Evolutionary conservation across 106 monocot species (phyloP).

Genomic region (Dendrobium huoshanense): DNA sequence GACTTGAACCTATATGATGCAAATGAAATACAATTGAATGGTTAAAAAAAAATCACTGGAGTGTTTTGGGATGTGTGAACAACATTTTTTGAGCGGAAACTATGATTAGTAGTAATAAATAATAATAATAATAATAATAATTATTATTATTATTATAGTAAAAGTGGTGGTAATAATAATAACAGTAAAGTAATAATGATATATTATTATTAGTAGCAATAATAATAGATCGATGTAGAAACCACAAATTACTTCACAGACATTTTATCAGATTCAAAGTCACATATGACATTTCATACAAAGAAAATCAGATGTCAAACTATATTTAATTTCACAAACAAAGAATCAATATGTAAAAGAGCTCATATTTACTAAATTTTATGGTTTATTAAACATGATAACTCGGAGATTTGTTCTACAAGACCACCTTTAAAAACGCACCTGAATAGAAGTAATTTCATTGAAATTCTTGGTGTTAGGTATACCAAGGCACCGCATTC

Average conservation of each 20-base stretch:
- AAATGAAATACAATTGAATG: too few relatives aligned
- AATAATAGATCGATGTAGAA: background rate
- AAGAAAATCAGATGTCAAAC: background rate
- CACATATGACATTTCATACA: background rate
- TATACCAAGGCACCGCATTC: slow-evolving; percentile 94
- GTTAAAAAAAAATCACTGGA: too few relatives aligned
- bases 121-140: too few relatives aligned
- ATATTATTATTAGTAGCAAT: too few relatives aligned
- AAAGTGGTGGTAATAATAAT: too few relatives aligned
- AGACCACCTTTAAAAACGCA: slow-evolving; percentile 7
- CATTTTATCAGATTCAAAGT: background rate
- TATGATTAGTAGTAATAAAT: too few relatives aligned
- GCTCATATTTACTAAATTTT: background rate
- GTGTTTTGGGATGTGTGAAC: too few relatives aligned
- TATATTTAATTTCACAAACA: background rate
- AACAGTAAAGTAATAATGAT: too few relatives aligned
- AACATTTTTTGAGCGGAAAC: too few relatives aligned
- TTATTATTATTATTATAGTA: too few relatives aligned
- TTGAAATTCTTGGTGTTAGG: slow-evolving; percentile 99
- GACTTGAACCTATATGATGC: too few relatives aligned
- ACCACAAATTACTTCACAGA: background rate
- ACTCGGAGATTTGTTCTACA: background rate
- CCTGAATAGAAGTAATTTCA: slow-evolving; percentile 94
- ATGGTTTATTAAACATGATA: background rate
- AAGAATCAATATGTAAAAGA: background rate